Conservation (phyloP, 2,329 filamentous ascomycete species). For the Thielaviopsis ethacetica region DNA sequence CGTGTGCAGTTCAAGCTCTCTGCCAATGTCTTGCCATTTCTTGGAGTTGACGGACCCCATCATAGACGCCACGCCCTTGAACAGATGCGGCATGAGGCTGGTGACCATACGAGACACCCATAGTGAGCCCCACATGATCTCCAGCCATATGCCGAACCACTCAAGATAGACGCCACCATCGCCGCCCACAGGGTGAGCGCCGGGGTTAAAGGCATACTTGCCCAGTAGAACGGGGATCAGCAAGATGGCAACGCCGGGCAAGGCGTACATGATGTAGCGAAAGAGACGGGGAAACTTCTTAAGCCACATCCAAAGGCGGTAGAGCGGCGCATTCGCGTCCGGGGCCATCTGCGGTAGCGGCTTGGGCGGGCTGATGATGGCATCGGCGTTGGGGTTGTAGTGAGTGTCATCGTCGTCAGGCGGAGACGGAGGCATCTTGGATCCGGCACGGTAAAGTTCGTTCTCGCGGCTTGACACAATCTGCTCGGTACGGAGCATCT, state of each 20-base stretch:
- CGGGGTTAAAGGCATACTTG: slow-evolving; percentile 22
- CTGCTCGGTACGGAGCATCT: slow-evolving; percentile 31
- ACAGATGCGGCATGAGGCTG: slow-evolving; percentile 30
- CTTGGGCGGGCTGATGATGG: slow-evolving; percentile 5
- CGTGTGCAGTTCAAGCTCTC: slow-evolving; percentile 67
- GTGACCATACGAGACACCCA: slow-evolving; percentile 54
- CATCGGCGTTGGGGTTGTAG: slow-evolving; percentile 7
- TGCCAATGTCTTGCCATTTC: slow-evolving; percentile 85
- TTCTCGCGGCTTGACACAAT: slow-evolving; percentile 24
- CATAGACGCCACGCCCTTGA: slow-evolving; percentile 45
- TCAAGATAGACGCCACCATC: slow-evolving; percentile 61
- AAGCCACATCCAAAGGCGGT: slow-evolving; percentile 28
- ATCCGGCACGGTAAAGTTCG: slow-evolving; percentile 6
- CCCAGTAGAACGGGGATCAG: slow-evolving; percentile 31
- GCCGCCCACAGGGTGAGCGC: slow-evolving; percentile 34
- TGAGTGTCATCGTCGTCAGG: slow-evolving; percentile 20
- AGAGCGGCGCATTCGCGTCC: slow-evolving; percentile 18
- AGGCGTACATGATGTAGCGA: slow-evolving; percentile 31
- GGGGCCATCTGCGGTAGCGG: slow-evolving; percentile 10
- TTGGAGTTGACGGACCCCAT: slow-evolving; percentile 72
- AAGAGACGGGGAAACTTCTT: slow-evolving; percentile 33
- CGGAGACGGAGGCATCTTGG: slow-evolving; percentile 3
- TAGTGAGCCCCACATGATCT: slow-evolving; percentile 80
- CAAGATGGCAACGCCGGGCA: slow-evolving; percentile 28
- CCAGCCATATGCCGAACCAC: slow-evolving; percentile 93